Evolutionary conservation across 1,284 basidiomycete genomes (phyloP), one percentile per base, ranked within the genome.

Genomic region (Afroboletus lepidellus): DNA sequence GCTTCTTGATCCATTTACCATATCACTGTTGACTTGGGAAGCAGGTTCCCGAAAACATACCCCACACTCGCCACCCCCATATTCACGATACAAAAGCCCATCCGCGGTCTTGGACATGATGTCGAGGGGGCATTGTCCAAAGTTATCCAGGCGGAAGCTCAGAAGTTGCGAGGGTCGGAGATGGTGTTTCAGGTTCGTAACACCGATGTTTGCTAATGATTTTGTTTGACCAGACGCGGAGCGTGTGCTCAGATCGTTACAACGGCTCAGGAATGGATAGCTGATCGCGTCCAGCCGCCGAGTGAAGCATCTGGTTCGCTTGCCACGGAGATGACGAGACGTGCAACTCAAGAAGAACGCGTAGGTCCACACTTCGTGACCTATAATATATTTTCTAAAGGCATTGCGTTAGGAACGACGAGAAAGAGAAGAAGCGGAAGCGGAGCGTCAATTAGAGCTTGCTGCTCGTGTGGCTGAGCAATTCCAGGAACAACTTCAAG

Each of bases 21-120:
- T 16, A 34, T 37, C 33, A 9, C 45, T 9, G 15, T 47, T 64
- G 37, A 54, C 29, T 6, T 21, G 11, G 18, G 27, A n/a, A 18
- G 8, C 27, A 90, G 87, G 66, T 81, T 91, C 54, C 87, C 88
- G 5, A 89, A 85, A 69, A 88, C 87, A 47, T 90, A 90, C 65
- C 88, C 89, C 12, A 69, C 74, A 3, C 76, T 84, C 47, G 83
- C 85, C 23, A 79, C 75, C 41, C 84, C 89, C 4, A 80, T 76
- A 3, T 87, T 91, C 60, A 75, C 79, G 5, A 77, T 90, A 38
- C 78, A 85, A 63, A 83, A 80, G 57, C 84, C 84, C 24, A 77
- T 79, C 50, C 71, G 73, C 33, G 85, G 85, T 21, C 60, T 90
- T 32, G 73, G 66, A 38, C 71, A 75, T 39, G 76, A 80, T 18